These are phyloP conservation scores for Secale cereale DNA, from an alignment of 176 grass and related monocot genomes.

Conservation along the genomic window DNA sequence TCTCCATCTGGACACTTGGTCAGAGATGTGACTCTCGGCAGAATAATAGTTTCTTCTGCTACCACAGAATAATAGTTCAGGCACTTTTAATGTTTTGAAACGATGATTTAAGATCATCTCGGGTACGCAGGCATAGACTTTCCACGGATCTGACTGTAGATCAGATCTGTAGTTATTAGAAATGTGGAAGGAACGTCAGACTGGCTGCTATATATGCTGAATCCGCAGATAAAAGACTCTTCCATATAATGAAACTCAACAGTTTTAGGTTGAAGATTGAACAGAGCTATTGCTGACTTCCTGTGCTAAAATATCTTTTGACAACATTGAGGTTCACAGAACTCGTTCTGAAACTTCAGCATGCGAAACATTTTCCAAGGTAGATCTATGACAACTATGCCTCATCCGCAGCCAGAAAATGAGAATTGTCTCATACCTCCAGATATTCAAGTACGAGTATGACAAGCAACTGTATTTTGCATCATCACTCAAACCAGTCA, in stretches of 20 bases:
- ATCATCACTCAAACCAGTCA: not conserved
- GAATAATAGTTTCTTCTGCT: not conserved
- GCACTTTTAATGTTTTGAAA: not conserved
- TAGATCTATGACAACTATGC: not conserved
- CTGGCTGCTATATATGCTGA: not conserved
- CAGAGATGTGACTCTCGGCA: not conserved
- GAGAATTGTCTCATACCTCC: not conserved
- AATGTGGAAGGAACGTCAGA: not conserved
- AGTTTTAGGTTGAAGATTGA: no score
- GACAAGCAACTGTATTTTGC: slow-evolving; percentile 25
- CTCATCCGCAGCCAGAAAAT: not conserved
- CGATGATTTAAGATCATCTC: not conserved
- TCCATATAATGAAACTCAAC: no score
- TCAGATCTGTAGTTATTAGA: not conserved
- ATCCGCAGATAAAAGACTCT: no score
- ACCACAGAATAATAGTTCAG: not conserved
- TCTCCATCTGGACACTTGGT: not conserved
- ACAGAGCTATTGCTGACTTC: no score
- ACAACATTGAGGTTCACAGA: not conserved
- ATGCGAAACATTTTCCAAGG: not conserved
- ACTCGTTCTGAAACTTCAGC: not conserved
- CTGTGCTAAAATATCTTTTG: not conserved
- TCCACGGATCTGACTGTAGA: not conserved
- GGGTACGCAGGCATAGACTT: not conserved
- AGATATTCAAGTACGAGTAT: not conserved